Conservation (phyloP, 1,284 basidiomycete genomes). For the Austroboletus niveus region DNA sequence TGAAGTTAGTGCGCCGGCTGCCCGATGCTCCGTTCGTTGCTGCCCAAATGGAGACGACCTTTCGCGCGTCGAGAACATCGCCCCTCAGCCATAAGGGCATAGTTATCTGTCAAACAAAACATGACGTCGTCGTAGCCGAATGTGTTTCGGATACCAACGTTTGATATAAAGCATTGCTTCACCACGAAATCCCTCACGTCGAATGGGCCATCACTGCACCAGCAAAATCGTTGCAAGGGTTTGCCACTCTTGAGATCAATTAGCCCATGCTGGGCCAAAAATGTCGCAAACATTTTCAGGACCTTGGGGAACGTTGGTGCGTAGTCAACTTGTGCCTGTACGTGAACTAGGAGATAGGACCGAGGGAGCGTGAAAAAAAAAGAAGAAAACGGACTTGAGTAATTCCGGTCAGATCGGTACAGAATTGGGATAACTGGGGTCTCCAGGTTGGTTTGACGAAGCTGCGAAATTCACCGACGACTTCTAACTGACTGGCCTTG, state of each 20-base stretch:
- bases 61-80: slow-evolving; percentile 69
- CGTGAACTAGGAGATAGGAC: slow-evolving; percentile 3
- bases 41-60: slow-evolving; percentile 49
- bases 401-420: slow-evolving; percentile 86
- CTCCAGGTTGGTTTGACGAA: slow-evolving; percentile 89
- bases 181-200: slow-evolving; percentile 85
- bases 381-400: slow-evolving; percentile 64
- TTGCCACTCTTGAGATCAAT: slow-evolving; percentile 57
- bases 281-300: slow-evolving; percentile 61
- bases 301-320: slow-evolving; percentile 79
- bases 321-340: slow-evolving; percentile 73
- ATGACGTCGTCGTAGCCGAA: slow-evolving; percentile 15
- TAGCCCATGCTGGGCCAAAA: slow-evolving; percentile 66
- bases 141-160: slow-evolving; percentile 44
- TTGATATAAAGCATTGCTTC: slow-evolving; percentile 85
- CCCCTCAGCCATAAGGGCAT: slow-evolving; percentile 71
- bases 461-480: slow-evolving; percentile 80
- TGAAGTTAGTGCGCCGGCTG: slow-evolving; percentile 25
- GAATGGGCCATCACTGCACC: slow-evolving; percentile 79
- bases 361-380: not conserved
- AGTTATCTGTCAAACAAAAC: slow-evolving; percentile 45
- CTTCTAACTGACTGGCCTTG: slow-evolving; percentile 56
- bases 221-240: slow-evolving; percentile 62
- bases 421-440: slow-evolving; percentile 81
- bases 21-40: slow-evolving; percentile 19